A percentile compares a stretch with the other conserved stretches of the same genome.
Evolutionary conservation across 2,329 filamentous ascomycete species (phyloP).

Genomic region (Penicillium decumbens): DNA sequence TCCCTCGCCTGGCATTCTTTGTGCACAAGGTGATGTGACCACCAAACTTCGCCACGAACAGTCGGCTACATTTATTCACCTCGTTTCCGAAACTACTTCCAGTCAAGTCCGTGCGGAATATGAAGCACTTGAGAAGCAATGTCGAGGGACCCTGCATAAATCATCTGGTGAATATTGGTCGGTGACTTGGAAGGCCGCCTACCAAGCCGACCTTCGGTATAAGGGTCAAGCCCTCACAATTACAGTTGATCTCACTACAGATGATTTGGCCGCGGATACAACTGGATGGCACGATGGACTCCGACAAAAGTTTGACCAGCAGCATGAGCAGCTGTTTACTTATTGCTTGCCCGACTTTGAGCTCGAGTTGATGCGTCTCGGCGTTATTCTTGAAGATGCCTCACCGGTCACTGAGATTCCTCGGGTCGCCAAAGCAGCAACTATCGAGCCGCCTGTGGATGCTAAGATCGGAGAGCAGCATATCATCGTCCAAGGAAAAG

Average conservation of each 20-base stretch:
- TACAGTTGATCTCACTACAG: constrained; percentile 32
- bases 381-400: constrained; percentile 43
- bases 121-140: constrained; percentile 35
- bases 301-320: constrained; percentile 39
- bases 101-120: constrained; percentile 34
- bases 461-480: constrained; percentile 39
- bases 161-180: constrained; percentile 31
- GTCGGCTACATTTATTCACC: constrained; percentile 45
- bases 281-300: constrained; percentile 29
- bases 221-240: constrained; percentile 45
- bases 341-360: constrained; percentile 44
- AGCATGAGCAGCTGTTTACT: constrained; percentile 46
- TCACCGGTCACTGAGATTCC: constrained; percentile 42
- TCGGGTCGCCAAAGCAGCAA: constrained; percentile 28
- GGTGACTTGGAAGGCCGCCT: constrained; percentile 32
- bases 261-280: constrained; percentile 33
- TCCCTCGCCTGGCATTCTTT: constrained; percentile 48
- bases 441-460: constrained; percentile 29
- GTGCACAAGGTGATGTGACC: constrained; percentile 49
- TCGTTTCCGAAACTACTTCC: constrained; percentile 35
- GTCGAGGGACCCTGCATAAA: constrained; percentile 37
- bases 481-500: constrained; percentile 41
- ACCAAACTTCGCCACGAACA: constrained; percentile 49
- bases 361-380: constrained; percentile 48
- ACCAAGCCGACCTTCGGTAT: constrained; percentile 47